Evolutionary conservation across 495 filamentous ascomycete genomes (phyloP).

Genomic region (Talaromyces ruber): DNA sequence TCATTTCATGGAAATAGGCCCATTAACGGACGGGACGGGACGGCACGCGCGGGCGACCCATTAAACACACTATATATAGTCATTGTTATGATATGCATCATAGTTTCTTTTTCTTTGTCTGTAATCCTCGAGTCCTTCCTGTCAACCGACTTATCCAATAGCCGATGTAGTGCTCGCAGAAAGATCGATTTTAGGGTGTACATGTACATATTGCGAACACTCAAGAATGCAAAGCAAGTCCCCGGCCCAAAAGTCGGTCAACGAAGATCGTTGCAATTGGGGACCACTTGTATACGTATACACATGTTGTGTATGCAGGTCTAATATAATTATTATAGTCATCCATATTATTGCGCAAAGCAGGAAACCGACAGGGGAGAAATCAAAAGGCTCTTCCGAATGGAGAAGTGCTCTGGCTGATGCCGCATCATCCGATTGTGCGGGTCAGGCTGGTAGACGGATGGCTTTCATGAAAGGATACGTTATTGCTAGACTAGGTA

Average conservation of each 20-base stretch:
- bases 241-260: neutral
- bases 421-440: neutral
- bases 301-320: neutral
- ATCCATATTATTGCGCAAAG: neutral
- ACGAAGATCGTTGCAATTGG: neutral
- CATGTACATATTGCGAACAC: neutral
- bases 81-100: neutral
- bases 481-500: too few relatives aligned
- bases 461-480: neutral
- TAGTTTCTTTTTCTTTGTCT: neutral
- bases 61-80: neutral
- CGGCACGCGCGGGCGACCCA: neutral
- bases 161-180: neutral
- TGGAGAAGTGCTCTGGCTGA: neutral
- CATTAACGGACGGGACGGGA: neutral
- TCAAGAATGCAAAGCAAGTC: neutral
- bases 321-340: neutral
- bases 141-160: neutral
- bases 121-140: neutral
- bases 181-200: neutral
- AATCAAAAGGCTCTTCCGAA: neutral
- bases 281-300: neutral
- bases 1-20: neutral
- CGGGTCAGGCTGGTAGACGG: neutral
- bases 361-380: neutral